Evolutionary conservation across 768 basidiomycete genomes (phyloP), one percentile per base, ranked within the genome.

Genomic region (Trametes cubensis): DNA sequence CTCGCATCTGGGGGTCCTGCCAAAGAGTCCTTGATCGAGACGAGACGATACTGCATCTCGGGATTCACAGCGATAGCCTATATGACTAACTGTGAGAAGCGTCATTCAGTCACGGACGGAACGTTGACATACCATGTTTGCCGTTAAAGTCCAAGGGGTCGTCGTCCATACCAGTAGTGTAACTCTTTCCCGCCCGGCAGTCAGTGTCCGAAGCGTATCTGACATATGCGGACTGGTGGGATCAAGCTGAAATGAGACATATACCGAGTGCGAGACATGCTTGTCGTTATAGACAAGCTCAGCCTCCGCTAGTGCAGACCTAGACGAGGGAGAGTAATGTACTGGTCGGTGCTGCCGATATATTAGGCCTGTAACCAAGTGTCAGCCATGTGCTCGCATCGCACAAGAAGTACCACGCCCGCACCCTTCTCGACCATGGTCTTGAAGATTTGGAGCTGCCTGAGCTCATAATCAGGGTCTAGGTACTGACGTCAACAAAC

Each of bases 81-180:
- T 23, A 61, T 15, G 62, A 15, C 3, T 11, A 40, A 34, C 5
- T 6, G 34, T 23, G 20, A 14, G 45, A 6, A 28, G 30, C 48
- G 39, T 6, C 23, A 38, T 30, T 21, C 23, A 2, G 45, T 17
- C 34, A 11, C 21, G 6, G 3, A 17, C 1, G 8, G n/a, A 2
- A 8, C 13, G 8, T 5, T 0, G 4, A 62, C 82, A 44, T 66
- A 94, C 95, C 90, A 95, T 94, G 70, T 99, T 98, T 1, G 94
- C 92, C 6, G 92, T 94, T 49, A 98, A 76, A 4, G 94, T 98
- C 96, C 96, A 99, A 1, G 96, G 92, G 0, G 96, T 98, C 4
- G 96, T 98, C 2, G 96, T 98, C 96, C 96, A 99, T 4, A 96
- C 90, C 18, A 94, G 77, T 11, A 97, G 67, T 28, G 81, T 80